Evolutionary conservation across 73 alveolate species (phyloP), one percentile per base, ranked within the genome.

Genomic region (Paramecium tetraurelia): DNA sequence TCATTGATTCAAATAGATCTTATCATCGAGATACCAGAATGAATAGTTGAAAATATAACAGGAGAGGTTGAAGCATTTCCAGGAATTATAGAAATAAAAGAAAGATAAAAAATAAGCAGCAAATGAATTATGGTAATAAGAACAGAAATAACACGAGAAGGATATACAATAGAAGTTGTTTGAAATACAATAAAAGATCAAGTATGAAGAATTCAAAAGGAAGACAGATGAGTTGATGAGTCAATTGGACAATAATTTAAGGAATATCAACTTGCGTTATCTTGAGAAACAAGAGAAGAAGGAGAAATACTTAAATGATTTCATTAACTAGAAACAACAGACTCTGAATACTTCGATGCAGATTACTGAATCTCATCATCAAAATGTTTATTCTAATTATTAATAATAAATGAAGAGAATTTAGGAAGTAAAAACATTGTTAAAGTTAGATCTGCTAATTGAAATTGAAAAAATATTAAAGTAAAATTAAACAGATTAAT

Each of bases 401-500:
- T 44, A 80, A 44, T 8, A 27, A 24, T 80, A 80, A 80, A 80
- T 80, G 90, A 80, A 80, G 48, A 20, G 72, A 46, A 80, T 80
- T 3, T 80, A 80, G 12, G 90, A 80, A 20, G 90, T 75, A 75
- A 29, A 41, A 11, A 31, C 24, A 33, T 38, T 75, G 5, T 38
- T 16, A 29, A 12, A 10, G 4, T 38, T 35, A 75, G 87, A 38
- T 80, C 9, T 80, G 70, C 21, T 46, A 80, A 80, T 21, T 7
- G 29, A 80, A 46, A 80, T 11, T 80, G 27, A 24, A 46, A 24
- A 5, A 40, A 40, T 80, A 80, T 80, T 9, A 44, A 48, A 63
- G 48, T 18, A 80, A 80, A 46, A 80, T 80, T 14, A 41, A 46
- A 35, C 12, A 24, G 24, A 48, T 80, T 20, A 41, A 80, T 44